Percentiles rank a stretch among this genome's conserved stretches.
phyloP scores from a whole-genome alignment of 2,329 filamentous ascomycete species.

The Fusarium concolor region DNA sequence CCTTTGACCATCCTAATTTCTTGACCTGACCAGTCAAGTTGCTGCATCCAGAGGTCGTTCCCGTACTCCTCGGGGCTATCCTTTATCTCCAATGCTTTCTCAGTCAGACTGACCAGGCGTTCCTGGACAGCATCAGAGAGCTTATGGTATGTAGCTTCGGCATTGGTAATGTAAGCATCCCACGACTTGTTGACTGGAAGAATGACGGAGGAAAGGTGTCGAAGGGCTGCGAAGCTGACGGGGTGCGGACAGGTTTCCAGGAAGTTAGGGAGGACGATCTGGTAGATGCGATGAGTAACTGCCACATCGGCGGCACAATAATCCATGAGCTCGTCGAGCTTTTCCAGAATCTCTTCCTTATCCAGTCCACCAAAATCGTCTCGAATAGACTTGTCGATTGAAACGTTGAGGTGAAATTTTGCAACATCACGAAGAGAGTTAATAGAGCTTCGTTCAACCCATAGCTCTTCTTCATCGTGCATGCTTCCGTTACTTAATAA shows the following conservation, averaged over 20 bases:
- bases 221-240: conserved; percentile 93
- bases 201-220: conserved; percentile 94
- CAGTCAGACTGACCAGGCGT: conserved; percentile 77
- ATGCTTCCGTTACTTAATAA: conserved; percentile 76
- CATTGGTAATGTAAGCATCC: conserved; percentile 84
- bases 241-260: conserved; percentile 92
- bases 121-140: conserved; percentile 82
- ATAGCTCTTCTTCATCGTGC: conserved; percentile 93
- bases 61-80: conserved; percentile 74
- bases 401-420: conserved; percentile 92
- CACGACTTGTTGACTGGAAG: conserved; percentile 89
- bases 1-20: conserved; percentile 91
- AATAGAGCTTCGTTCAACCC: conserved; percentile 93
- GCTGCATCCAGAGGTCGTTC: conserved; percentile 89
- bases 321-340: conserved; percentile 84
- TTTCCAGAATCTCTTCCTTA: conserved; percentile 74
- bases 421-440: conserved; percentile 97
- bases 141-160: conserved; percentile 85
- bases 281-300: conserved; percentile 93
- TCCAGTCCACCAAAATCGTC: conserved; percentile 89
- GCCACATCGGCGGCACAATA: conserved; percentile 96
- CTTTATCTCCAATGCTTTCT: conserved; percentile 82
- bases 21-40: conserved; percentile 96
- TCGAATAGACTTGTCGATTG: conserved; percentile 88
- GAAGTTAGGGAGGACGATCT: conserved; percentile 91